Evolutionary conservation across 2,329 filamentous ascomycete species (phyloP), one percentile per base, ranked within the genome.

Genomic region (Exophiala lecanii-corni): DNA sequence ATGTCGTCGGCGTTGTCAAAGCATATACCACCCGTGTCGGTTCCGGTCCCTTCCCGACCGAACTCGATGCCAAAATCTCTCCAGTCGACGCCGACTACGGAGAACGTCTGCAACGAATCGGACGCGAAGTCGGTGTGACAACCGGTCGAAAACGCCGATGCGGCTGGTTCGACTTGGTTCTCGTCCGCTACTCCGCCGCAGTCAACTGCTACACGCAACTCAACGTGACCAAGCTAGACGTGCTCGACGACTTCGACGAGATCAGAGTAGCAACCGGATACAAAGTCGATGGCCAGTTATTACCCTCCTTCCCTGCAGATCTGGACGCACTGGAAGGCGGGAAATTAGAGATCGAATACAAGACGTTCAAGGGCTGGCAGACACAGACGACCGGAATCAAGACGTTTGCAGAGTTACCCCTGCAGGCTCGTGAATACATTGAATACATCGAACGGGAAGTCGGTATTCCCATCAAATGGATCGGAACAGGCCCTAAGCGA

Each of bases 141-240:
- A 82, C 79, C 4, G 79, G 79, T 39, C 74, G 79, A 36, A 74
- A 71, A 55, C 73, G 79, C 26, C 75, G 79, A 48, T 82, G 79
- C 54, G 79, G 79, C 39, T 82, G 78, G 78, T 71, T 82, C 52
- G 79, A 82, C 58, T 68, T 82, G 30, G 78, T 82, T n/a, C 68
- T 82, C 12, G 68, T 78, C 54, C 76, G 78, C 57, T 79, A 79
- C 69, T 79, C 75, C 59, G 74, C 76, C 20, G 64, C 74, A 9
- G 64, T 73, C 53, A 73, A 73, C 62, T 67, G 71, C 60, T 73
- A 73, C 60, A 73, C 71, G 12, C 62, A 67, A 9, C 66, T 81
- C 56, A 82, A 82, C 65, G 66, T 82, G 43, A 82, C 78, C 44
- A 82, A 82, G 63, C 71, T 82, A 35, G 79, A 82, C 55, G 71